Percentiles rank a stretch among this genome's conserved stretches.
Evolutionary conservation across 1,284 basidiomycete genomes (phyloP).

Genomic region (Puccinia polysora): DNA sequence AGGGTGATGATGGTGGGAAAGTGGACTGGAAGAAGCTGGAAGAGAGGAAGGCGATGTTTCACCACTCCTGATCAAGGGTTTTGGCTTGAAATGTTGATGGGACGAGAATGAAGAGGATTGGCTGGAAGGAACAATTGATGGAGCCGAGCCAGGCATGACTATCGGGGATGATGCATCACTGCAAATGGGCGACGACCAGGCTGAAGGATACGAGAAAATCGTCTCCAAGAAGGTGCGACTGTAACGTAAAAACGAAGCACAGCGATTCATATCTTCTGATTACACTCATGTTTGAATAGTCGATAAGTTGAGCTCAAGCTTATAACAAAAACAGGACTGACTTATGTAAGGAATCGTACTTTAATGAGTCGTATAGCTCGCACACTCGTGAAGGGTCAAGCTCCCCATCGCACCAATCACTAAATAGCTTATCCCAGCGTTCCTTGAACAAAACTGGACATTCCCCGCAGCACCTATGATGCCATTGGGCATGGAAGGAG

Average conservation of each 20-base stretch:
- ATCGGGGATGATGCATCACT: slow-evolving; percentile 45
- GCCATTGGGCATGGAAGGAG: no score
- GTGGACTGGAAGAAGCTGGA: slow-evolving; percentile 1
- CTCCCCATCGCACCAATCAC: slow-evolving; percentile 94
- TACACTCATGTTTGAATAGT: slow-evolving; percentile 18
- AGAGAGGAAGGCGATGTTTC: slow-evolving; percentile 4
- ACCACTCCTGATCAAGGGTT: slow-evolving; percentile 8
- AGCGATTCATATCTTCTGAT: background rate
- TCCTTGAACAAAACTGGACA: slow-evolving; percentile 95
- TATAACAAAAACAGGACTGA: slow-evolving; percentile 62
- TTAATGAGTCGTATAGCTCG: slow-evolving; percentile 95
- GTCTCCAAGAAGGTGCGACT: slow-evolving; percentile 57
- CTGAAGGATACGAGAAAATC: slow-evolving; percentile 70
- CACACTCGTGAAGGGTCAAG: slow-evolving; percentile 93
- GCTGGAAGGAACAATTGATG: slow-evolving; percentile 55
- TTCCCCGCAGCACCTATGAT: slow-evolving; percentile 77
- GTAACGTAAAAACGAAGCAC: slow-evolving; percentile 19
- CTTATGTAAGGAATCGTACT: slow-evolving; percentile 79
- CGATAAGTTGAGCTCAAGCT: slow-evolving; percentile 48
- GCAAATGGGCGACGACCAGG: slow-evolving; percentile 51
- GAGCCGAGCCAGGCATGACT: slow-evolving; percentile 52
- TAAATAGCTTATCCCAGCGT: slow-evolving; percentile 98
- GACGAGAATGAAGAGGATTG: slow-evolving; percentile 23
- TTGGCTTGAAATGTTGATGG: slow-evolving; percentile 34
- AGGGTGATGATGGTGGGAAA: slow-evolving; percentile 20